Evolutionary conservation across 2,329 filamentous ascomycete genomes (phyloP), one percentile per base, ranked within the genome.

Genomic region (Xylaria sp.): DNA sequence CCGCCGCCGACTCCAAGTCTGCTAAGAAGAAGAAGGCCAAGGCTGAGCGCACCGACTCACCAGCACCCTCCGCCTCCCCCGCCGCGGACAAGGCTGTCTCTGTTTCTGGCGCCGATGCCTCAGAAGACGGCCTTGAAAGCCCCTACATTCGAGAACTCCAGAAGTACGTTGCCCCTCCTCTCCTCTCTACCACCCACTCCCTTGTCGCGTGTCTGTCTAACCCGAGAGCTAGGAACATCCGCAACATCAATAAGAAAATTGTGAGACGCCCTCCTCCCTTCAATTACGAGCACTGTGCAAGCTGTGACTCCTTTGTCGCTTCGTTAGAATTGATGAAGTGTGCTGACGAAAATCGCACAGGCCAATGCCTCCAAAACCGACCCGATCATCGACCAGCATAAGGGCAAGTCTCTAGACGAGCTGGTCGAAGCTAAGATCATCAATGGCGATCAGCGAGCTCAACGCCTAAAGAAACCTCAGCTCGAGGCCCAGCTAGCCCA

Each of bases 221-320:
- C 63, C 19, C 28, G 42, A 28, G 49, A 47, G 12, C 23, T 69
- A 97, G 93, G 84, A 92, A 87, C 78, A 91, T 97, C 72, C 93
- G 94, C 74, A 96, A 95, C 78, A 82, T 95, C 73, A 91, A 89
- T 83, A 98, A 97, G 86, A 97, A 97, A 81, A 89, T 98, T 73
- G 92, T 96, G 80, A 81, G 91, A 82, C 58, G 35, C 43, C 4
- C 31, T 38, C 76, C 47, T 43, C 7, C 23, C 31, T 4, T 14
- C 7, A 12, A 53, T 28, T 28, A 17, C 17, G 14, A 25, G n/a
- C 15, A 49, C 43, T 23, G 11, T 31, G 35, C 57, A 40, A 7
- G 57, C 37, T 54, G 53, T 8, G 11, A 37, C 11, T 5, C 50
- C 33, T 19, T 14, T 25, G 40, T 14, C 42, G 35, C 50, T 14